A percentile compares a stretch with the other conserved stretches of the same genome.
phyloP scores from a whole-genome alignment of 2,329 filamentous ascomycete genomes.

The Colletotrichum tamarilloi region DNA sequence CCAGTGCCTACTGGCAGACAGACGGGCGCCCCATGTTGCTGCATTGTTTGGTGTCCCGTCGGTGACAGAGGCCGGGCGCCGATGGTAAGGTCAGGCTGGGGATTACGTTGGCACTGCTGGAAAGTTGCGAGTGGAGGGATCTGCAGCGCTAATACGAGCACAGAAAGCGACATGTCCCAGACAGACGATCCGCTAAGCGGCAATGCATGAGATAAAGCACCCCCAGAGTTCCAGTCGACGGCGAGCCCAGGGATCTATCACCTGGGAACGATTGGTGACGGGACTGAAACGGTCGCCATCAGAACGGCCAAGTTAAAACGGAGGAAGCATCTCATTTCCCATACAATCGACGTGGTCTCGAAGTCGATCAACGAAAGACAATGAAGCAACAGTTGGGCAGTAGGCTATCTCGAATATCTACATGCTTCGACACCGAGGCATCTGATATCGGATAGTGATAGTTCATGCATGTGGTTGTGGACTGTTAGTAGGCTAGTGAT shows the following conservation, averaged over 20 bases:
- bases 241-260: background rate
- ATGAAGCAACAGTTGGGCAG: too few relatives aligned
- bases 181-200: constrained; percentile 16
- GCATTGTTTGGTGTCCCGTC: background rate
- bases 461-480: background rate
- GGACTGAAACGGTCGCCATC: background rate
- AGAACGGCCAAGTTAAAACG: background rate
- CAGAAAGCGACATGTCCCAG: background rate
- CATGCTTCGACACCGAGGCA: constrained; percentile 17
- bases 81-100: background rate
- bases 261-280: background rate
- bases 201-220: constrained; percentile 6
- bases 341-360: background rate
- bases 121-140: background rate
- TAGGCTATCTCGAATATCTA: background rate
- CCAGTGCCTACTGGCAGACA: background rate
- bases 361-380: background rate
- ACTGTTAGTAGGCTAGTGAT: background rate
- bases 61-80: background rate
- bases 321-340: background rate
- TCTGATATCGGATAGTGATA: constrained; percentile 1
- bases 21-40: background rate
- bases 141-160: constrained; percentile 9
- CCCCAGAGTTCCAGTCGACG: background rate
- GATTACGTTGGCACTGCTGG: background rate